phyloP scores from a whole-genome alignment of 257 asterid species.

The Solanum etuberosum region DNA sequence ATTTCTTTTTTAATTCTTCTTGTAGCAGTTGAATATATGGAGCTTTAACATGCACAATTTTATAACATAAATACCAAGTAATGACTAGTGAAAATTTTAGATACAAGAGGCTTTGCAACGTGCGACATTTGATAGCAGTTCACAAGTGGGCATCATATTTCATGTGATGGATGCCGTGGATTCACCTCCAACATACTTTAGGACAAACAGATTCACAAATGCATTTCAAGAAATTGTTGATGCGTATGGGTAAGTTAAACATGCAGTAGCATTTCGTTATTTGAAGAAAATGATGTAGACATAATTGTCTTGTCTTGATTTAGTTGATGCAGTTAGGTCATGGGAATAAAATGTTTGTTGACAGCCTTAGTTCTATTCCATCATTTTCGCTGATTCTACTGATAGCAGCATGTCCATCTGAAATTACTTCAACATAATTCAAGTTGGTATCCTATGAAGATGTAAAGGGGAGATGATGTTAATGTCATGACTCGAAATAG shows the following conservation, averaged over 20 bases:
- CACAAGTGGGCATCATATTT: conserved; percentile 89
- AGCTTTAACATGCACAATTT: background rate
- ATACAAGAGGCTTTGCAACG: conserved; percentile 89
- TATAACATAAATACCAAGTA: background rate
- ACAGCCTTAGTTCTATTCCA: background rate
- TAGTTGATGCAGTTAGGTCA: background rate
- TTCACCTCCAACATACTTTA: conserved; percentile 90
- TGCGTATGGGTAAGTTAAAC: conserved; percentile 83
- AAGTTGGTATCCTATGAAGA: background rate
- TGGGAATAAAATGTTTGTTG: background rate
- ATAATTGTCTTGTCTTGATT: background rate
- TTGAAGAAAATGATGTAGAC: background rate
- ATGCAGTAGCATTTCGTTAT: background rate
- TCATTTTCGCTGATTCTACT: background rate
- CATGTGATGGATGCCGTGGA: conserved; percentile 84
- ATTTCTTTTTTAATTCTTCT: background rate
- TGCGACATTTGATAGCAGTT: conserved; percentile 88
- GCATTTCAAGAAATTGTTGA: conserved; percentile 97
- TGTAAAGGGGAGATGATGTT: background rate
- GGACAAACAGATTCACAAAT: conserved; percentile 66
- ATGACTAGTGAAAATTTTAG: conserved; percentile 28
- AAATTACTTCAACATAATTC: background rate
- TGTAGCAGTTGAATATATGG: background rate
- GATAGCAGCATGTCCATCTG: background rate
- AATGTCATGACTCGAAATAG: background rate